A percentile compares a stretch with the other conserved stretches of the same genome.
Conservation (phyloP, 2,329 filamentous ascomycete species). For the Colletotrichum eleusines region DNA sequence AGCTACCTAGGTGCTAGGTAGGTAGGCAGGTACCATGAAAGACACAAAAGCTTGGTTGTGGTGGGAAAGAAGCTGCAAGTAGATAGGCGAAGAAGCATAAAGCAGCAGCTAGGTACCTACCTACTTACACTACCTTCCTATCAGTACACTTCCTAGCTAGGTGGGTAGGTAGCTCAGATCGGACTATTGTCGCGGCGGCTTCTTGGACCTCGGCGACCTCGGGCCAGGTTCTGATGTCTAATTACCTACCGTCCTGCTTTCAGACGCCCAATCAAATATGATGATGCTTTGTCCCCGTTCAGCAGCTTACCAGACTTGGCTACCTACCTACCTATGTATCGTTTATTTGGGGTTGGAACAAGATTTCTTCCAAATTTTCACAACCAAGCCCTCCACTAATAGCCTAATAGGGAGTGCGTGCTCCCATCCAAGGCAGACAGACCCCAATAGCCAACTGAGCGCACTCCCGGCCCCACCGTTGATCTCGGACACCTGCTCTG, state of each 20-base stretch:
- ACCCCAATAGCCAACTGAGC: background rate
- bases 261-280: too few species aligned
- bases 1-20: too few species aligned
- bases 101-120: constrained; percentile 7
- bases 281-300: background rate
- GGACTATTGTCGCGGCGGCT: constrained; percentile 9
- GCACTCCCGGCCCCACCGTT: background rate
- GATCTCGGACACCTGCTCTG: constrained; percentile 10
- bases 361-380: background rate
- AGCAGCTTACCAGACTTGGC: background rate
- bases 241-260: too few species aligned
- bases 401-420: too few species aligned
- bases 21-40: too few species aligned
- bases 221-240: too few species aligned
- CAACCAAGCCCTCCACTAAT: background rate
- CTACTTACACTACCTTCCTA: too few species aligned
- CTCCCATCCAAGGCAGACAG: background rate
- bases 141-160: too few species aligned
- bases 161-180: constrained; percentile 13
- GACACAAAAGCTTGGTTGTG: background rate
- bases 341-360: background rate
- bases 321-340: background rate
- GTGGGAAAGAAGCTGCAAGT: background rate
- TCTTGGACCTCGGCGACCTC: too few species aligned
- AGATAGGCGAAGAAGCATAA: constrained; percentile 11